Evolutionary conservation across 2,329 filamentous ascomycete species (phyloP).

Genomic region (Aureobasidium sp.): DNA sequence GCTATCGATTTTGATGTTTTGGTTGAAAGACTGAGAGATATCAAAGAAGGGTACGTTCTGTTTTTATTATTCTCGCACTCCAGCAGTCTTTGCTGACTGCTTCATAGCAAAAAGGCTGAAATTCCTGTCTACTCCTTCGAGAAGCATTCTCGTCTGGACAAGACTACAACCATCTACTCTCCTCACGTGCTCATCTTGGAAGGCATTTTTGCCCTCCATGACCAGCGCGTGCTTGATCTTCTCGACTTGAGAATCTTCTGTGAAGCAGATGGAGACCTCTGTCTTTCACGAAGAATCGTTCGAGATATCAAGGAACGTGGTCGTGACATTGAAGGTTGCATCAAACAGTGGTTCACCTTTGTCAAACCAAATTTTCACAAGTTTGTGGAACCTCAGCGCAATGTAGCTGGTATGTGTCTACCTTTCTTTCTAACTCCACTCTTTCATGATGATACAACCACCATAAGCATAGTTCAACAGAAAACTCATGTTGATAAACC

Average conservation of each 20-base stretch:
- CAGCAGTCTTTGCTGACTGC: slow-evolving; percentile 14
- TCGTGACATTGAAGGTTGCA: slow-evolving; percentile 86
- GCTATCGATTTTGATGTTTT: slow-evolving; percentile 92
- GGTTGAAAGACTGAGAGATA: slow-evolving; percentile 68
- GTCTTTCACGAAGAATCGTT: slow-evolving; percentile 75
- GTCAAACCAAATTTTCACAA: slow-evolving; percentile 96
- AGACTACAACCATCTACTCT: slow-evolving; percentile 87
- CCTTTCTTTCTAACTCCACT: background rate
- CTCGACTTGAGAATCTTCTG: slow-evolving; percentile 95
- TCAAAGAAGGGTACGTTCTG: slow-evolving; percentile 78
- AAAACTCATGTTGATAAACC: slow-evolving; percentile 31
- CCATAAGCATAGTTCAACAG: slow-evolving; percentile 36
- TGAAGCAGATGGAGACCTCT: slow-evolving; percentile 91
- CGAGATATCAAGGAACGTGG: slow-evolving; percentile 86
- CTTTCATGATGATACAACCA: slow-evolving; percentile 30
- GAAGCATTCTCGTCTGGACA: slow-evolving; percentile 71
- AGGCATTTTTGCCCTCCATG: slow-evolving; percentile 91
- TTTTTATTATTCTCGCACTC: background rate
- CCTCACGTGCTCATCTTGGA: slow-evolving; percentile 93
- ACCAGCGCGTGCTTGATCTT: slow-evolving; percentile 74
- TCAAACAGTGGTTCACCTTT: slow-evolving; percentile 95
- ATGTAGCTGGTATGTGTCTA: slow-evolving; percentile 61
- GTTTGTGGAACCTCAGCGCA: slow-evolving; percentile 86
- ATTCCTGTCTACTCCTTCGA: slow-evolving; percentile 94
- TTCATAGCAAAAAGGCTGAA: slow-evolving; percentile 68